These are phyloP conservation scores for Didymella keratinophila DNA, from an alignment of 2,329 filamentous ascomycete species.

Conservation along the genomic window DNA sequence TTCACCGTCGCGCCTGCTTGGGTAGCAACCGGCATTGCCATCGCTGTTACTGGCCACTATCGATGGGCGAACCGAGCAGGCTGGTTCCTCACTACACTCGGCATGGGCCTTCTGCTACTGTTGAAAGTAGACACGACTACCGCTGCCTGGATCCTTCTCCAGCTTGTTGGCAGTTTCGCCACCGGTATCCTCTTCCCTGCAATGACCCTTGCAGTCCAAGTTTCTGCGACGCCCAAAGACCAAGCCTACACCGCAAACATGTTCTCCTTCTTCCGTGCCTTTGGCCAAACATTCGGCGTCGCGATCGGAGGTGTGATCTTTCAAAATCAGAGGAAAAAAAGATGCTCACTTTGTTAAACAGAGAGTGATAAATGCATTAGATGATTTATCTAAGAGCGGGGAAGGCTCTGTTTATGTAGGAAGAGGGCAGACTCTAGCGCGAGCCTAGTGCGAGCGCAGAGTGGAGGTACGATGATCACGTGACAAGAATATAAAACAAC, in stretches of 20 bases:
- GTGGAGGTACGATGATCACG: no score
- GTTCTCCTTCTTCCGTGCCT: conserved; percentile 71
- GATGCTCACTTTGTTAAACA: no score
- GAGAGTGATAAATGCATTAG: no score
- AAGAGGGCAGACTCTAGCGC: no score
- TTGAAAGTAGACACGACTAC: conserved; percentile 61
- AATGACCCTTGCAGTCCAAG: conserved; percentile 71
- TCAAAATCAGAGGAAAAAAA: conserved; percentile 62
- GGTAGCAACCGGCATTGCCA: conserved; percentile 61
- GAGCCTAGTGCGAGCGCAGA: no score
- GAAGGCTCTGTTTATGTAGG: no score
- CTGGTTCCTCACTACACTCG: conserved; percentile 67
- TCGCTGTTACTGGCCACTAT: conserved; percentile 66
- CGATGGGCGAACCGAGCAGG: conserved; percentile 68
- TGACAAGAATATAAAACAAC: no score
- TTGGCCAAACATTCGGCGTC: conserved; percentile 72
- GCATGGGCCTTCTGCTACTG: conserved; percentile 63
- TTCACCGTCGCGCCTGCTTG: conserved; percentile 70
- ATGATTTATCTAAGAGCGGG: no score
- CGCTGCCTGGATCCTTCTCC: conserved; percentile 67
- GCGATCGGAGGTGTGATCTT: conserved; percentile 74
- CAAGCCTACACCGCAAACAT: conserved; percentile 69
- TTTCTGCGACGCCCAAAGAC: conserved; percentile 63
- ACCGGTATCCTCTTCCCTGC: conserved; percentile 71
- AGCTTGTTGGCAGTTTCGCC: conserved; percentile 66